Evolutionary conservation across 2,329 filamentous ascomycete genomes (phyloP).

Genomic region (Pestalotiopsis sp.): DNA sequence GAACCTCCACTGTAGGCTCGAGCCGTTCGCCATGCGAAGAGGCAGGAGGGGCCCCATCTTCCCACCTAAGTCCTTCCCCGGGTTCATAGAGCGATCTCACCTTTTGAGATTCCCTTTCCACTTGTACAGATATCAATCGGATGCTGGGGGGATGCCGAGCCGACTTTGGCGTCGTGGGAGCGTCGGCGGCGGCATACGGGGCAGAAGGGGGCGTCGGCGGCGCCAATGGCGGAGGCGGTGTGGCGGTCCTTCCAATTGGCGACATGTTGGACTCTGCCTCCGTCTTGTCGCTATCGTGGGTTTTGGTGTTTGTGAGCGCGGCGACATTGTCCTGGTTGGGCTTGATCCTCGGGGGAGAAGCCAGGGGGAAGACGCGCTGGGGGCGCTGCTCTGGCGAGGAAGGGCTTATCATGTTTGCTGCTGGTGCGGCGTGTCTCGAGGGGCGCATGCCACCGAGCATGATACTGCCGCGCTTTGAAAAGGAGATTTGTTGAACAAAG

Average conservation of each 20-base stretch:
- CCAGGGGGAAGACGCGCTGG: constrained; percentile 31
- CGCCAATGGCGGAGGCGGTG: constrained; percentile 13
- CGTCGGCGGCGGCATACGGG: constrained; percentile 4
- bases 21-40: constrained; percentile 50
- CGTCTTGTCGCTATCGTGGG: not conserved
- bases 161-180: constrained; percentile 17
- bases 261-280: not conserved
- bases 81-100: constrained; percentile 68
- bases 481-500: constrained; percentile 58
- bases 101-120: constrained; percentile 68
- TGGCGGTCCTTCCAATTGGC: not conserved
- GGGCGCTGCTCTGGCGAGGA: constrained; percentile 12
- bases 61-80: constrained; percentile 55
- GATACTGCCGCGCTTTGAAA: constrained; percentile 67
- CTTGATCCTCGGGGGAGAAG: constrained; percentile 21
- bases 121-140: constrained; percentile 55
- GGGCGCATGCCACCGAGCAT: constrained; percentile 57
- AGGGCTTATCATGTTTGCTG: constrained; percentile 27
- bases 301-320: constrained; percentile 10
- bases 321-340: constrained; percentile 15
- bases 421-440: constrained; percentile 14
- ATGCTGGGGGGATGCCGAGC: constrained; percentile 45
- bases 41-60: constrained; percentile 49
- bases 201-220: constrained; percentile 11
- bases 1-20: constrained; percentile 53